Evolutionary conservation across 2,329 filamentous ascomycete species (phyloP).

Genomic region (Aspergillus transmontanensis): DNA sequence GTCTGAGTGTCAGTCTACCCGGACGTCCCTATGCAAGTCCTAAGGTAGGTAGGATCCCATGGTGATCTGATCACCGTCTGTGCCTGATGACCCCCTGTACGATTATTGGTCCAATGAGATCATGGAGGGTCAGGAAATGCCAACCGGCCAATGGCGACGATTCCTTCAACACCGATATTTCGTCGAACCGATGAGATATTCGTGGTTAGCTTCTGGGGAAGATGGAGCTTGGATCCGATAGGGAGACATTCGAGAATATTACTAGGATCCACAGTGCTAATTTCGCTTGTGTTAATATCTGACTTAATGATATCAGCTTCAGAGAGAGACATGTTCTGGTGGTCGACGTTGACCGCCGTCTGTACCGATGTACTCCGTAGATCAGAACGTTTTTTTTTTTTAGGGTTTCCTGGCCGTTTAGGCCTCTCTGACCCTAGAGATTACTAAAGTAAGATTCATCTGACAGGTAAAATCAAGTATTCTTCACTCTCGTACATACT

Average conservation of each 20-base stretch:
- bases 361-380: not conserved
- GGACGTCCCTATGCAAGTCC: not conserved
- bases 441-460: not conserved
- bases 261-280: conserved; percentile 9
- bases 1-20: not conserved
- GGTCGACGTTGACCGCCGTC: not conserved
- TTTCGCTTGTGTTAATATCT: conserved; percentile 2
- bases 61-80: conserved; percentile 14
- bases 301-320: not conserved
- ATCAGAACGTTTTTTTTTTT: not conserved
- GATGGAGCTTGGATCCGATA: conserved; percentile 13
- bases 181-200: conserved; percentile 7
- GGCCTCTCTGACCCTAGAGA: not conserved
- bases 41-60: not conserved
- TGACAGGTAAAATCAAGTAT: not conserved
- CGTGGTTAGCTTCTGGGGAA: conserved; percentile 18
- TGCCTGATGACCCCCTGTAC: conserved; percentile 16
- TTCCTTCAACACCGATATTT: conserved; percentile 16
- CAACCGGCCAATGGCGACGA: conserved; percentile 9
- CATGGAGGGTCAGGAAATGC: not conserved
- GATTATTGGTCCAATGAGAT: conserved; percentile 4
- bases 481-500: not conserved
- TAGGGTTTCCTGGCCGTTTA: not conserved
- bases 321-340: not conserved
- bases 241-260: conserved; percentile 11